Evolutionary conservation across 108 stramenopile species (phyloP).

Genomic region (Fistulifera solaris): DNA sequence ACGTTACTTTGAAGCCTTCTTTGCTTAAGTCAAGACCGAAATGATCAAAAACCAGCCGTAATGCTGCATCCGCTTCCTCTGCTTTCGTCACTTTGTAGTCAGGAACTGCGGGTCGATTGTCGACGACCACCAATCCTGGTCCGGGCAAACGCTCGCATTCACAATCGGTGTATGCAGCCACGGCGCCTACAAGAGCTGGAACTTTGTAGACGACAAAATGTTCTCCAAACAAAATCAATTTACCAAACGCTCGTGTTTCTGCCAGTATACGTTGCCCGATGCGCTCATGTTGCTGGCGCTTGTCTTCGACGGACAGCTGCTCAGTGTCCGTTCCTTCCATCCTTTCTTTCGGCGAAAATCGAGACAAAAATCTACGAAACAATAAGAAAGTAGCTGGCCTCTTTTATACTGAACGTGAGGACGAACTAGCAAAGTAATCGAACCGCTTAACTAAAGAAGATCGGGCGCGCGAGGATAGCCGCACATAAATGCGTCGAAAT

Average conservation of each 20-base stretch:
- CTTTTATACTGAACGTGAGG: too few relatives aligned
- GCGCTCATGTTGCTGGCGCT: slow-evolving; percentile 2
- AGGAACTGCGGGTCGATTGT: slow-evolving; percentile 81
- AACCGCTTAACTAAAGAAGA: too few relatives aligned
- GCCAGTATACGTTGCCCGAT: background rate
- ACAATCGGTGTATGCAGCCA: slow-evolving; percentile 75
- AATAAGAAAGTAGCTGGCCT: too few relatives aligned
- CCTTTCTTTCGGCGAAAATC: too few relatives aligned
- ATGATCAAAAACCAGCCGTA: slow-evolving; percentile 60
- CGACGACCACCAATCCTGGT: slow-evolving; percentile 40
- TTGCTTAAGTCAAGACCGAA: slow-evolving; percentile 19
- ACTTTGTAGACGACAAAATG: slow-evolving; percentile 87
- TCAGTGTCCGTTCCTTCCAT: too few relatives aligned
- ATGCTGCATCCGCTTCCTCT: slow-evolving; percentile 66
- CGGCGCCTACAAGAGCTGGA: slow-evolving; percentile 80
- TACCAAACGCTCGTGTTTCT: slow-evolving; percentile 66
- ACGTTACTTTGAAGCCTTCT: slow-evolving; percentile 44
- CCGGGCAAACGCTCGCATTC: slow-evolving; percentile 33
- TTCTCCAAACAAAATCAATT: slow-evolving; percentile 83
- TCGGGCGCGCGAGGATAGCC: too few relatives aligned
- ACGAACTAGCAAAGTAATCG: too few relatives aligned
- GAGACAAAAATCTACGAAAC: too few relatives aligned
- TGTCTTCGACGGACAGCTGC: background rate
- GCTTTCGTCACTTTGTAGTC: slow-evolving; percentile 76
- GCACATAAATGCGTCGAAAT: too few relatives aligned